phyloP scores from a whole-genome alignment of 140 eudicot species.

The Flaveria floridana region DNA sequence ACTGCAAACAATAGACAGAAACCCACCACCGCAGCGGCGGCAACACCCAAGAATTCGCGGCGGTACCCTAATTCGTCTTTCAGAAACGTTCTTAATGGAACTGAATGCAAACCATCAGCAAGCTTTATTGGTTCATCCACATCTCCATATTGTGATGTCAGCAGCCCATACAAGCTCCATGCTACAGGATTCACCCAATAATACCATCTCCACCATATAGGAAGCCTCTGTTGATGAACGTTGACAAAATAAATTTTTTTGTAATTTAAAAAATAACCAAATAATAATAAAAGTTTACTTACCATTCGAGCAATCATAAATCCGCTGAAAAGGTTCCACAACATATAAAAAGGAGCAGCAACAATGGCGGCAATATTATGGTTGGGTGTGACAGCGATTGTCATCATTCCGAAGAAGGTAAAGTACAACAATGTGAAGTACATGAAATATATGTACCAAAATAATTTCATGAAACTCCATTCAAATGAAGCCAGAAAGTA shows the following conservation, averaged over 20 bases:
- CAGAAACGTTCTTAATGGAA: constrained; percentile 55
- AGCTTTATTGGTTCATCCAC: constrained; percentile 53
- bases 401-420: constrained; percentile 95
- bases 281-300: constrained; percentile 8
- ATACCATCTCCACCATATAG: constrained; percentile 97
- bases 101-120: constrained; percentile 53
- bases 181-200: constrained; percentile 94
- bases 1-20: constrained; percentile 66
- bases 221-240: constrained; percentile 56
- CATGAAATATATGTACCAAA: constrained; percentile 82
- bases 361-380: constrained; percentile 80
- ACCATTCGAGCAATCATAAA: constrained; percentile 81
- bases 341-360: constrained; percentile 86
- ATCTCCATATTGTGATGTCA: constrained; percentile 81
- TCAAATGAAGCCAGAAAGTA: constrained; percentile 81
- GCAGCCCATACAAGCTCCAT: constrained; percentile 87
- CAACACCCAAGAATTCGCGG: constrained; percentile 58
- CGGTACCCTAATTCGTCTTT: constrained; percentile 64
- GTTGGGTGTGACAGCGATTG: constrained; percentile 75
- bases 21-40: constrained; percentile 64
- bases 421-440: constrained; percentile 74
- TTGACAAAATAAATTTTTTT: neutral
- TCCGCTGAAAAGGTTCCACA: constrained; percentile 96
- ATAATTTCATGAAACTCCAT: constrained; percentile 54
- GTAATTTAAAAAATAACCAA: neutral